Evolutionary conservation across 768 basidiomycete species (phyloP).

Genomic region (Terana coerulea): DNA sequence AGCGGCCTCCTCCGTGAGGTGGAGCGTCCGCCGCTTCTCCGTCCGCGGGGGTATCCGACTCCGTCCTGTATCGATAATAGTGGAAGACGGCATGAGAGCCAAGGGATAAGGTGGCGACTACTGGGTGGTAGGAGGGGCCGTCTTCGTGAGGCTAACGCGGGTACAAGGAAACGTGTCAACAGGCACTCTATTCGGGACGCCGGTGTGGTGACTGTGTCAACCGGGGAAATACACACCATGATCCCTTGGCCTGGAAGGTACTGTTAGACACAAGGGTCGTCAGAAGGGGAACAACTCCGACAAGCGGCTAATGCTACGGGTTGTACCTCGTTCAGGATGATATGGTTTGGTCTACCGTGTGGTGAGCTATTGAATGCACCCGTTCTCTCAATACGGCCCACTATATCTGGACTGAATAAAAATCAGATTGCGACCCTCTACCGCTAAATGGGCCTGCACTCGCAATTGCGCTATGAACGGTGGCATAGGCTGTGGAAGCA

Average conservation of each 20-base stretch:
- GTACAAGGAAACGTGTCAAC: too few species aligned
- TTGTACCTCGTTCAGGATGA: constrained; percentile 81
- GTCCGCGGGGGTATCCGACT: constrained; percentile 18
- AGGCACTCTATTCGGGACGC: too few species aligned
- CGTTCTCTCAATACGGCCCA: constrained; percentile 62
- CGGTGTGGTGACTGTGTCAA: too few species aligned
- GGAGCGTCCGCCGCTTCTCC: constrained; percentile 7
- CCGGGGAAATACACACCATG: constrained; percentile 78
- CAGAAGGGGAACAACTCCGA: constrained; percentile 11
- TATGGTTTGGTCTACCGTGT: constrained; percentile 76
- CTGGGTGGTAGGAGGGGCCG: constrained; percentile 82
- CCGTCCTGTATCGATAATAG: constrained; percentile 62
- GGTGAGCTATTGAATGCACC: constrained; percentile 62
- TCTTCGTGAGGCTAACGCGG: constrained; percentile 81
- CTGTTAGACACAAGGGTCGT: constrained; percentile 29
- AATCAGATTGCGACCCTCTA: background rate
- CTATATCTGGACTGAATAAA: constrained; percentile 68
- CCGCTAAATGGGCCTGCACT: constrained; percentile 21
- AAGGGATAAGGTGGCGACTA: constrained; percentile 88
- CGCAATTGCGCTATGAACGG: constrained; percentile 67
- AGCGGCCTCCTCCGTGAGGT: constrained; percentile 34
- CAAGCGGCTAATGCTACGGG: constrained; percentile 7
- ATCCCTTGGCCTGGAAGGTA: constrained; percentile 92
- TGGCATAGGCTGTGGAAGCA: constrained; percentile 71
- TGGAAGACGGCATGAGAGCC: constrained; percentile 81